Base-by-base conservation (phyloP, 164 flowering plant genomes). In the Magnolia changhungtana region DNA sequence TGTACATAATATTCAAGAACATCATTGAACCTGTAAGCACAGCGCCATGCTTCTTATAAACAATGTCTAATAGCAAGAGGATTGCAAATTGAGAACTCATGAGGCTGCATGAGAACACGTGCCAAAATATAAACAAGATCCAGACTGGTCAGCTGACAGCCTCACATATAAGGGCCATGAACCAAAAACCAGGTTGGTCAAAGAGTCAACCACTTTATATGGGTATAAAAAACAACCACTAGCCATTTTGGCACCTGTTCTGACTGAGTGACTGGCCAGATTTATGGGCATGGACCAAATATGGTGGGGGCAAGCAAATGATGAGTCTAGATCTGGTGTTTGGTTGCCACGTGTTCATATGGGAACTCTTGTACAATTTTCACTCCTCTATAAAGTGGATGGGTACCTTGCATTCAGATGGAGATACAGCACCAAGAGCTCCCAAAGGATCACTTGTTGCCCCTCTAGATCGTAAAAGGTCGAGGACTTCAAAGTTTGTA, bases 401-500 rank as follows among this genome's bases (percentile, higher is more conserved):
- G 7, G 59, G 21, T 24, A 90, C 97, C 93, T 91, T 89, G 80
- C 81, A 85, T 76, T 95, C 98, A 3, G 95, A 89, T 31, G 83
- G 86, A 21, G 87, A 67, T 2, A 90, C 74, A 7, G 80, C 71
- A 27, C 82, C 84, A 37, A 89, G 81, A 69, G 86, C 86, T 55
- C 90, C 78, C 2, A 89, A 78, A 29, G 90, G 87, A 79, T 90
- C 96, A 73, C 73, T 84, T 21, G 90, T 83, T 37, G 92, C 97
- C 10, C 97, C 96, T 83, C 88, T 90, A 49, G 90, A 85, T 77
- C 85, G 85, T 70, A 95, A 78, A 74, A 90, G 89, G 23, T 90
- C 86, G 7, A 93, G 91, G 7, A 95, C 97, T 83, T 95, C 98
- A 75, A 87, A 95, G 84, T 95, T 93, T 67, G 97, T 89, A 27